Conservation (phyloP, 441 rosid genomes). For the Populus trichocarpa region DNA sequence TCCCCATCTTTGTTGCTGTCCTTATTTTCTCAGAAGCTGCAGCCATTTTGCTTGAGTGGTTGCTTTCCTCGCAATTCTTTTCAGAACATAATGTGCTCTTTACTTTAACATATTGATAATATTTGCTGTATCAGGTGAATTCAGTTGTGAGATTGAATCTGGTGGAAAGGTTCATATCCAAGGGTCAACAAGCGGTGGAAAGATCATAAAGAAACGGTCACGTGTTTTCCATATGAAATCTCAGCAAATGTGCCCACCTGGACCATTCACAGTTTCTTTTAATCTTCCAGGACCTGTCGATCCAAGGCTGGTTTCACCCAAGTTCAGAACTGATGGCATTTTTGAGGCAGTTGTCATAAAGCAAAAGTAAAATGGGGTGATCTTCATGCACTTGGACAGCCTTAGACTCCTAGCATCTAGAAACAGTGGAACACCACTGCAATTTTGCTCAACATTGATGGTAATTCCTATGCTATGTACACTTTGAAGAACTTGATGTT, state of each 20-base stretch:
- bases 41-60: background rate
- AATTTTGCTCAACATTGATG: background rate
- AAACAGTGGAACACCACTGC: background rate
- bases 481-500: background rate
- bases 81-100: background rate
- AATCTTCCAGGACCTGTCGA: conserved; percentile 79
- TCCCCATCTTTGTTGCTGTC: background rate
- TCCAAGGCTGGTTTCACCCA: conserved; percentile 51
- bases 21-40: background rate
- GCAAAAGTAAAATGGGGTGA: conserved; percentile 13
- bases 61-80: background rate
- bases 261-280: conserved; percentile 59
- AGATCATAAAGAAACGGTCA: conserved; percentile 27
- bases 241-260: conserved; percentile 47
- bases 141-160: conserved; percentile 49
- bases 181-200: conserved; percentile 44
- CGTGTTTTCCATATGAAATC: conserved; percentile 42
- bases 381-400: background rate
- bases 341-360: conserved; percentile 63
- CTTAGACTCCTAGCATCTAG: background rate
- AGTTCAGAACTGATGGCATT: conserved; percentile 53
- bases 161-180: conserved; percentile 51
- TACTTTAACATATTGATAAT: background rate
- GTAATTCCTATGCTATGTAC: background rate
- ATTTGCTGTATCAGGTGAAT: conserved; percentile 36